Evolutionary conservation across 306 rosid species (phyloP), one percentile per base, ranked within the genome.

Genomic region (Sindora glabra): DNA sequence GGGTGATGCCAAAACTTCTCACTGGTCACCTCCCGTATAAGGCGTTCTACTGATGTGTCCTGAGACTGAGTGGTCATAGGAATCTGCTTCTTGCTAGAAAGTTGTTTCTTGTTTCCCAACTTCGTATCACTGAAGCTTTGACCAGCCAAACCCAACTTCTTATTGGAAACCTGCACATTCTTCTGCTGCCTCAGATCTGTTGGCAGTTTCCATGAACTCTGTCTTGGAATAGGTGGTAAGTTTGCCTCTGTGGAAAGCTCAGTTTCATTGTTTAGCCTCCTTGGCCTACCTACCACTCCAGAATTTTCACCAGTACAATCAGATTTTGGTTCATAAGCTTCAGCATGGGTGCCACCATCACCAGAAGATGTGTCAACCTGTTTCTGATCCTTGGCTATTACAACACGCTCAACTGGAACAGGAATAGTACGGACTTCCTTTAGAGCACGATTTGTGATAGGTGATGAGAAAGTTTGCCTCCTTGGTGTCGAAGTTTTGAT

Each of bases 1-100:
- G 96, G 96, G 52, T 84, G 89, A 63, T 83, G 96, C 96, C 99
- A 92, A 78, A 92, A 89, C 83, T 89, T 92, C 68, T 86, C 99
- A 23, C 82, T 92, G 45, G 96, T 92, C 53, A 92, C 99, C 85
- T 92, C 96, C 57, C 99, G 82, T 76, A 92, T 89, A 48, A 92
- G 99, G 65, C 96, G 95, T 74, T 92, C 99, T 48, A 92, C 94
- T 0, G 99, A 92, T 1, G 96, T 74, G 74, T 92, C 96, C 69
- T 83, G 96, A 72, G 89, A 77, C 58, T 60, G 69, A 58, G 64
- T 64, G 72, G 77, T 79, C 19, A 52, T 72, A 59, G 86, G 59
- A 59, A 64, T 65, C 70, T 81, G 99, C 84, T 86, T 92, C 82
- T 92, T 92, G 73, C 72, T 72, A 52, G 94, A 70, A 74, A 64